Percentiles rank a stretch among this genome's conserved stretches.
These are phyloP conservation scores for Penicillium sp. DNA, from an alignment of 2,329 filamentous ascomycete species.

Conservation along the genomic window DNA sequence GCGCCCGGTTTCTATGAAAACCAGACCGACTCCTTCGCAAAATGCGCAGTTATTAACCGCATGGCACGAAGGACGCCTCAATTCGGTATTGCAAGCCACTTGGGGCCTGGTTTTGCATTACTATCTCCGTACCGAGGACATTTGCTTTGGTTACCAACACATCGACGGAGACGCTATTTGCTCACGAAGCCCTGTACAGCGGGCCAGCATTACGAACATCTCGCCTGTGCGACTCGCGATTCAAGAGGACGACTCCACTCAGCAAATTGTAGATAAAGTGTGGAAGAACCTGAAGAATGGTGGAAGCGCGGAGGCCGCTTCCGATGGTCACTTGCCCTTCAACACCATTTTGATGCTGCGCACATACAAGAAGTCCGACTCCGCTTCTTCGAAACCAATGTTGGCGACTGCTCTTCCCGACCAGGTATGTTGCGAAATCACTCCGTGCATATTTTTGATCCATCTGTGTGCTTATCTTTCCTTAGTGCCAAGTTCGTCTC, in stretches of 20 bases:
- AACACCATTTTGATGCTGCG: conserved; percentile 40
- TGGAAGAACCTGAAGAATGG: conserved; percentile 7
- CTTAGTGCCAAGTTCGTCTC: conserved; percentile 37
- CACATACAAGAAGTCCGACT: conserved; percentile 23
- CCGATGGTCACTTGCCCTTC: conserved; percentile 29
- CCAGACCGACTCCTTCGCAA: conserved; percentile 30
- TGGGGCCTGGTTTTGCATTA: conserved; percentile 49
- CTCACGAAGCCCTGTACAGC: conserved; percentile 20
- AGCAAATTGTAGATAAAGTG: conserved; percentile 29
- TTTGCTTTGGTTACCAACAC: conserved; percentile 48
- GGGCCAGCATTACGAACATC: conserved; percentile 13
- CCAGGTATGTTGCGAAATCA: conserved; percentile 25
- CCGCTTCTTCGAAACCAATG: conserved; percentile 24
- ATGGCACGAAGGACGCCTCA: conserved; percentile 27
- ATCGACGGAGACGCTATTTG: conserved; percentile 22
- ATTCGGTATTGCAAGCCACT: conserved; percentile 39
- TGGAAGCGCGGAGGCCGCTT: conserved; percentile 11
- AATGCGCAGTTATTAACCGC: conserved; percentile 33
- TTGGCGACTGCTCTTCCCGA: conserved; percentile 32
- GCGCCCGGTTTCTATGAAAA: conserved; percentile 38
- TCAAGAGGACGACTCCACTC: conserved; percentile 29
- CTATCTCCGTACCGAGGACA: conserved; percentile 50
- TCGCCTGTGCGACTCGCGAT: conserved; percentile 30
- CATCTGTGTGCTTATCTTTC: not conserved
- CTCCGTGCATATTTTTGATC: too few relatives aligned